A percentile compares a stretch with the other conserved stretches of the same genome.
Evolutionary conservation across 495 filamentous ascomycete genomes (phyloP).

Genomic region (Trypethelium eluteriae): DNA sequence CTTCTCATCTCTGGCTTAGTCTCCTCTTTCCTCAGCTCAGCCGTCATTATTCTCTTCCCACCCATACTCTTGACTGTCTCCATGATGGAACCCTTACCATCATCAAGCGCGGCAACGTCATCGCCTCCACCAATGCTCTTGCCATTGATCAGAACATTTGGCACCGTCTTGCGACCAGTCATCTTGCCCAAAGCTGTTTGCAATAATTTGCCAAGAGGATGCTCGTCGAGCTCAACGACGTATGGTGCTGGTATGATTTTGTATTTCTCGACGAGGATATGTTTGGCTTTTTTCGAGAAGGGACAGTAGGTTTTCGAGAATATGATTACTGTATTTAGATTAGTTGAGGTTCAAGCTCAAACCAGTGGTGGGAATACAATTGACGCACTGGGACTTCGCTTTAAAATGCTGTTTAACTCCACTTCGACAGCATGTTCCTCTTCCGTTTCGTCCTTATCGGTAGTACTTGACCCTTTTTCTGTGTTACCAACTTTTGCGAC

Average conservation of each 20-base stretch:
- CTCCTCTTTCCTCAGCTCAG: conserved; percentile 15
- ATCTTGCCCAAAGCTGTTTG: conserved; percentile 60
- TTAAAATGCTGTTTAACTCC: conserved; percentile 68
- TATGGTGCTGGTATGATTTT: conserved; percentile 71
- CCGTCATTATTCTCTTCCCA: conserved; percentile 54
- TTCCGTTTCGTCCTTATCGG: conserved; percentile 42
- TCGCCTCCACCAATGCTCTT: conserved; percentile 87
- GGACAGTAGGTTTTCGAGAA: conserved; percentile 94
- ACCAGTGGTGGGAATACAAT: neutral
- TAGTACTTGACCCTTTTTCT: conserved; percentile 15
- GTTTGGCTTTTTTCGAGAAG: conserved; percentile 71
- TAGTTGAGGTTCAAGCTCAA: conserved; percentile 3
- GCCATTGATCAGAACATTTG: conserved; percentile 82
- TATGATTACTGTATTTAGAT: conserved; percentile 60
- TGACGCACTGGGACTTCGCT: conserved; percentile 67
- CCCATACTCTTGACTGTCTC: conserved; percentile 66
- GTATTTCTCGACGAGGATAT: conserved; percentile 72
- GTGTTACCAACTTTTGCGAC: conserved; percentile 31
- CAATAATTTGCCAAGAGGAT: conserved; percentile 61
- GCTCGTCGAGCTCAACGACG: conserved; percentile 84
- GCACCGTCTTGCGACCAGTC: conserved; percentile 79
- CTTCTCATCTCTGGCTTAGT: conserved; percentile 13
- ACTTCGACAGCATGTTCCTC: conserved; percentile 51
- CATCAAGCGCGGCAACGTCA: conserved; percentile 62
- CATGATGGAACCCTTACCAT: conserved; percentile 50